Conservation (phyloP, 140 eudicot species). For the Ambrosia hybrid region DNA sequence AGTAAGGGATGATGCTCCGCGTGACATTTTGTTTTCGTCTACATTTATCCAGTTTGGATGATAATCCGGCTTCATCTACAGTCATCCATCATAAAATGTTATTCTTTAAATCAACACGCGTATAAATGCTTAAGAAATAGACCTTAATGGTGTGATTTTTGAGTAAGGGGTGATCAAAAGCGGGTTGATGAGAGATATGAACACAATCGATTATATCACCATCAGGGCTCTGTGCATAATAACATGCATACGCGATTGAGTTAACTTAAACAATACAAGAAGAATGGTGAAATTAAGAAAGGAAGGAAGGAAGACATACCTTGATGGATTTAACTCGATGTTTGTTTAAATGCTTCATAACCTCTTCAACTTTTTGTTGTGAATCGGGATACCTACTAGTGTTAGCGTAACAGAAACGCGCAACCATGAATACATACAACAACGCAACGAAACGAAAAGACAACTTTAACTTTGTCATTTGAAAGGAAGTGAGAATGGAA, state of each 20-base stretch:
- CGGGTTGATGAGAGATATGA: constrained; percentile 66
- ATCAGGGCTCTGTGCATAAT: constrained; percentile 55
- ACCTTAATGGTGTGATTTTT: constrained; percentile 74
- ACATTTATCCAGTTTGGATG: constrained; percentile 54
- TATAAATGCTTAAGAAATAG: background rate
- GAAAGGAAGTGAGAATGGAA: background rate
- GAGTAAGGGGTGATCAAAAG: constrained; percentile 78
- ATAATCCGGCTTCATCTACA: constrained; percentile 67
- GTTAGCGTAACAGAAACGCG: constrained; percentile 4
- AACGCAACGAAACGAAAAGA: background rate
- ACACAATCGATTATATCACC: constrained; percentile 82
- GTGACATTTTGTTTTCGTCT: constrained; percentile 33
- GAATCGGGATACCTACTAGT: constrained; percentile 4
- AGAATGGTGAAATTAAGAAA: background rate
- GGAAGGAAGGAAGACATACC: background rate
- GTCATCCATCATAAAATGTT: background rate
- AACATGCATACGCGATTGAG: background rate
- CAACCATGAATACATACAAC: constrained; percentile 15
- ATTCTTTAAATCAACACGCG: background rate
- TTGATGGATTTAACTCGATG: constrained; percentile 17
- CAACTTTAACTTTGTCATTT: background rate
- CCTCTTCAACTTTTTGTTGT: background rate
- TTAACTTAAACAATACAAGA: no score
- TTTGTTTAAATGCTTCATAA: constrained; percentile 30
- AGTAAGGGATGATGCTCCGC: constrained; percentile 31